These are phyloP conservation scores for Pelargonium cotyledonis DNA, from an alignment of 441 rosid genomes.

Conservation along the genomic window DNA sequence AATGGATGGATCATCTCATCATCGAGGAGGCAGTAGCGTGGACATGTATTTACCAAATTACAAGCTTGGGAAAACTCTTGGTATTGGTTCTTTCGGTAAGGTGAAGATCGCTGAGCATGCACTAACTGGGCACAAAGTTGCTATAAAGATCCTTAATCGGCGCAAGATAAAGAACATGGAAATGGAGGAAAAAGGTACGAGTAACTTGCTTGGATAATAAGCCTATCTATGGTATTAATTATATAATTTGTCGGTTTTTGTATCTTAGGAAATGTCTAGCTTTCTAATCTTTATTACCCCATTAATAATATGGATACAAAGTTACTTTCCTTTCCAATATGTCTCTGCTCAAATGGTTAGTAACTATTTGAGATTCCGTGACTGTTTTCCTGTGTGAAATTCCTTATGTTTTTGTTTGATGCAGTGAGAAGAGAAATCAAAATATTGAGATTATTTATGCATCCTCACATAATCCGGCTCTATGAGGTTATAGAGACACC, in stretches of 20 bases:
- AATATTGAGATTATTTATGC: constrained; percentile 85
- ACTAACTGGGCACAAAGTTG: constrained; percentile 88
- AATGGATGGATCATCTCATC: constrained; percentile 65
- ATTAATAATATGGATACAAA: not conserved
- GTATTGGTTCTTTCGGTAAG: constrained; percentile 93
- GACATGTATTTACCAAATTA: constrained; percentile 62
- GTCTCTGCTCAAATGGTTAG: not conserved
- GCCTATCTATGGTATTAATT: not conserved
- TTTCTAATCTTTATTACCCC: not conserved
- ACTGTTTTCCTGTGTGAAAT: not conserved
- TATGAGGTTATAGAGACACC: constrained; percentile 92
- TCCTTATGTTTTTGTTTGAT: constrained; percentile 9
- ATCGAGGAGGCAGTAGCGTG: constrained; percentile 42
- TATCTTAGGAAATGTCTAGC: not conserved
- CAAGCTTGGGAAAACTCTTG: constrained; percentile 88
- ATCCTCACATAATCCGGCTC: constrained; percentile 87
- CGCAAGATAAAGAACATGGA: constrained; percentile 83
- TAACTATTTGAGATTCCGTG: not conserved
- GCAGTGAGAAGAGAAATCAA: constrained; percentile 91
- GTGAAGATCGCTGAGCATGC: constrained; percentile 92
- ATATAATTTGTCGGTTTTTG: not conserved
- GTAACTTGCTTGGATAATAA: not conserved
- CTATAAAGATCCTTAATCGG: constrained; percentile 90
- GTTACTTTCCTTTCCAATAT: not conserved
- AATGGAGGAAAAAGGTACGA: constrained; percentile 92